Evolutionary conservation across 108 stramenopile genomes (phyloP), one percentile per base, ranked within the genome.

Genomic region (Cyclotella choctawhatcheeana): DNA sequence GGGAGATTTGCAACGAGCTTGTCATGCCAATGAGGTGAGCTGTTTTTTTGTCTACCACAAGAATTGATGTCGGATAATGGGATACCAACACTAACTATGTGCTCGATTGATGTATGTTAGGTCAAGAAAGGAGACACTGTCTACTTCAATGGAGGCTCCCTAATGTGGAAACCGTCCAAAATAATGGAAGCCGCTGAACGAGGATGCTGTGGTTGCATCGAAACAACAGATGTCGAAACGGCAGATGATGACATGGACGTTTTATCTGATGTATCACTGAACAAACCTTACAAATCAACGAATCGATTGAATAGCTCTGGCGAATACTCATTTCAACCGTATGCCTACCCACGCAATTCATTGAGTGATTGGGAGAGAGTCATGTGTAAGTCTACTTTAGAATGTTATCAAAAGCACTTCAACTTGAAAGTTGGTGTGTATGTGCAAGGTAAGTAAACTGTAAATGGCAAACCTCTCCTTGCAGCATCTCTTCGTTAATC

Each of bases 1-100:
- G n/a, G 86, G 86, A 25, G 86, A 87, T 73, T 75, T 87, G 52
- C 86, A 87, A 44, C 59, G 77, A 50, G 86, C 86, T 20, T 80
- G 81, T 59, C 86, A 87, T 54, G 81, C 82, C 7, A 79, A 79
- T 71, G 85, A 86, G 62, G 82, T 85, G 35, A 76, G 69, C 20
- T 14, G 4, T 58, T 3, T n/a, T n/a, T n/a, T n/a, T n/a, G n/a
- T n/a, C n/a, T n/a, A n/a, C n/a, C n/a, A n/a, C n/a, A n/a, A n/a
- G 73, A 62, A 17, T 51, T 34, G 7, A 12, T 40, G n/a, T n/a
- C n/a, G n/a, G n/a, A n/a, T n/a, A n/a, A n/a, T n/a, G n/a, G n/a
- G n/a, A n/a, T n/a, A n/a, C n/a, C n/a, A n/a, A n/a, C n/a, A n/a
- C n/a, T n/a, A n/a, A n/a, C n/a, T n/a, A n/a, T n/a, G n/a, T n/a